phyloP scores from a whole-genome alignment of 768 basidiomycete genomes.

The Kwoniella europaea region DNA sequence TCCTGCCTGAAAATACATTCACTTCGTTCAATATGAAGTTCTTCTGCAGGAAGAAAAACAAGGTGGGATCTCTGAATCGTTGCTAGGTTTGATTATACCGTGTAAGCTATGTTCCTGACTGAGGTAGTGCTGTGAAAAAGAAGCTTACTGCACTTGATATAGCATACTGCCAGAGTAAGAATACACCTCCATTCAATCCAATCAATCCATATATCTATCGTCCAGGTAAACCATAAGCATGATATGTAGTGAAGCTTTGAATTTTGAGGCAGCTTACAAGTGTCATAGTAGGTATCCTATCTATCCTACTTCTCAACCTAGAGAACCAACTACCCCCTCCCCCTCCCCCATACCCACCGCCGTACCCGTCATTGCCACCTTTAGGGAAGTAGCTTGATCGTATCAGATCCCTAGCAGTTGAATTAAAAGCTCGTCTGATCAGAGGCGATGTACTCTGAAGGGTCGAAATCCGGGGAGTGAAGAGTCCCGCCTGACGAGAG shows the following conservation, averaged over 20 bases:
- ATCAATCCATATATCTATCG: slow-evolving; percentile 47
- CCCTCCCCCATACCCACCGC: slow-evolving; percentile 18
- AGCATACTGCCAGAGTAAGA: slow-evolving; percentile 57
- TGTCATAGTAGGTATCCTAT: slow-evolving; percentile 43
- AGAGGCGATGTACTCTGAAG: not conserved
- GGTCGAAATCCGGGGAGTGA: slow-evolving; percentile 2
- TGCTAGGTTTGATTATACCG: slow-evolving; percentile 11
- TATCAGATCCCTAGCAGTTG: slow-evolving; percentile 16
- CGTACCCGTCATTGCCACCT: slow-evolving; percentile 34
- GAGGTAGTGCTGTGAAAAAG: not conserved
- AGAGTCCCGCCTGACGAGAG: not conserved
- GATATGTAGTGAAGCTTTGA: not conserved
- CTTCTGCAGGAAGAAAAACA: slow-evolving; percentile 49
- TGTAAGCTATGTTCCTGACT: not conserved
- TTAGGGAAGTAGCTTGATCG: slow-evolving; percentile 41
- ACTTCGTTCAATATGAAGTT: slow-evolving; percentile 55
- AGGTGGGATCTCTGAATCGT: slow-evolving; percentile 52
- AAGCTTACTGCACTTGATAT: slow-evolving; percentile 32
- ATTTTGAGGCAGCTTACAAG: slow-evolving; percentile 29
- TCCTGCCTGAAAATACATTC: slow-evolving; percentile 53
- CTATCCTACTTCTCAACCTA: slow-evolving; percentile 39
- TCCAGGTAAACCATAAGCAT: not conserved
- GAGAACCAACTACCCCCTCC: slow-evolving; percentile 30
- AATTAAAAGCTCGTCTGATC: slow-evolving; percentile 24
- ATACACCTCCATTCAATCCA: slow-evolving; percentile 51